A percentile compares a stretch with the other conserved stretches of the same genome.
phyloP scores from a whole-genome alignment of 768 basidiomycete species.

The Saitozyma podzolica region DNA sequence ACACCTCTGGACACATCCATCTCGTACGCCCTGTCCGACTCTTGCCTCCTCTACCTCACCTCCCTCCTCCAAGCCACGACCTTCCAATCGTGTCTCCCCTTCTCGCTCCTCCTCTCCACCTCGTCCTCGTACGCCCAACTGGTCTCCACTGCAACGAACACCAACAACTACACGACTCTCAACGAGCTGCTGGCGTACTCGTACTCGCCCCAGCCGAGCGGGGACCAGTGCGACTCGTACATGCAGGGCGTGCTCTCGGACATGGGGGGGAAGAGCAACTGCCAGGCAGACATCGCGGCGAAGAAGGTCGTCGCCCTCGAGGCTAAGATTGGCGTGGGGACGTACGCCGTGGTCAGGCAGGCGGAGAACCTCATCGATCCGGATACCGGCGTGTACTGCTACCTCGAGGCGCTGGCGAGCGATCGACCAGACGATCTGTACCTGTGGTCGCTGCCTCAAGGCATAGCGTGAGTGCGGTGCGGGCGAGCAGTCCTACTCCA shows the following conservation, averaged over 20 bases:
- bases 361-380: constrained; percentile 25
- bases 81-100: constrained; percentile 41
- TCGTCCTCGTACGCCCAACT: constrained; percentile 34
- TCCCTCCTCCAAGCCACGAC: constrained; percentile 24
- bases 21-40: constrained; percentile 27
- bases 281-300: constrained; percentile 27
- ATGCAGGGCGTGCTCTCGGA: constrained; percentile 11
- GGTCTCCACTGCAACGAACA: constrained; percentile 14
- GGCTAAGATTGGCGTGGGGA: constrained; percentile 28
- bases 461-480: constrained; percentile 38
- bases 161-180: constrained; percentile 27
- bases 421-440: constrained; percentile 41
- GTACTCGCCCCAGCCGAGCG: constrained; percentile 17
- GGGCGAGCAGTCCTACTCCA: background rate
- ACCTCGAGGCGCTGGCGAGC: constrained; percentile 29
- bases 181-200: constrained; percentile 34
- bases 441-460: constrained; percentile 37
- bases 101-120: constrained; percentile 43
- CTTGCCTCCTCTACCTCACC: constrained; percentile 36
- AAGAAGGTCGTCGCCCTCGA: constrained; percentile 23
- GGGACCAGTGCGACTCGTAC: constrained; percentile 24
- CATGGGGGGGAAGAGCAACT: constrained; percentile 25
- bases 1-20: constrained; percentile 38
- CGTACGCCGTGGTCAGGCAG: constrained; percentile 29
- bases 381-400: constrained; percentile 39